Base-by-base conservation (phyloP, 192 early-diverging fungal species). In the Gaertneriomyces semiglobifer region DNA sequence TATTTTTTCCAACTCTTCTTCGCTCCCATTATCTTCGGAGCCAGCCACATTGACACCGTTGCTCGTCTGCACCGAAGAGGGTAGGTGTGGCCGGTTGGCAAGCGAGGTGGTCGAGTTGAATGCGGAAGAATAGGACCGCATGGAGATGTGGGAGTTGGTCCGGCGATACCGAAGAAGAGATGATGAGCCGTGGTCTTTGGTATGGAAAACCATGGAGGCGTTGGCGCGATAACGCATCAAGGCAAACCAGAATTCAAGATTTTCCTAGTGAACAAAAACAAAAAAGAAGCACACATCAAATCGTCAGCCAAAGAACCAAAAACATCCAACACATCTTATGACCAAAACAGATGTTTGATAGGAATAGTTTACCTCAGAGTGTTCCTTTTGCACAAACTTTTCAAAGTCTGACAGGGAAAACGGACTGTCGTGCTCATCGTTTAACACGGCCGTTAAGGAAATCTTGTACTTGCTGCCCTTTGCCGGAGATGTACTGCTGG, bases 171-270 rank as follows among this genome's bases (percentile, higher is more conserved):
- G 50, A n/a, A 62, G 59, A 40, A 20, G 12, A 16, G 44, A 19
- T 3, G 50, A 39, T 5, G 14, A 51, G 44, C 25, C 2, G 25
- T 33, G 25, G 25, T 33, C 25, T 2, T 33, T 33, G 25, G 12
- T 41, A 14, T 56, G 71, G 45, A 57, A 72, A 50, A 60, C 3
- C 39, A 20, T 44, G 4, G 41, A 14, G 5, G 71, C 71, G 5
- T 7, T 12, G 20, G 48, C 51, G 40, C 71, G 71, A 45, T 72
- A 72, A 9, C 51, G 44, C 5, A 56, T 51, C 7, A 72, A 39
- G 9, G 63, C 44, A 19, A 67, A 46, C 51, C 63, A 72, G 51
- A 72, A 72, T 44, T 66, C 71, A 5, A 72, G 63, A 50, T 72
- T 72, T 53, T 72, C 71, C 64, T 72, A 44, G 47, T 10, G 16